These are phyloP conservation scores for Earliella scabrosa DNA, from an alignment of 1,284 basidiomycete genomes.

Conservation along the genomic window DNA sequence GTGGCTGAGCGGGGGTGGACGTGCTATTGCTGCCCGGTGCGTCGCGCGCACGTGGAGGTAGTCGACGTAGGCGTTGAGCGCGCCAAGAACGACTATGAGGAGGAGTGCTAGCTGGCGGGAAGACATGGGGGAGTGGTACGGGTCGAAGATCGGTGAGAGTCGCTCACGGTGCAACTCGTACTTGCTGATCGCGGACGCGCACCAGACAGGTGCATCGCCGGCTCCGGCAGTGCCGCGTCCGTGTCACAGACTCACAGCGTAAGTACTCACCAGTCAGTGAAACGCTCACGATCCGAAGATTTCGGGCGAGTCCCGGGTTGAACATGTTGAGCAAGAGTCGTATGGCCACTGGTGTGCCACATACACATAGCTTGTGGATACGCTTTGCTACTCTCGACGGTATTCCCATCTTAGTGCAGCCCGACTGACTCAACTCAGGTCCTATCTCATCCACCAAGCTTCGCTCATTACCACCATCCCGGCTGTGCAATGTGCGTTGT, in stretches of 20 bases:
- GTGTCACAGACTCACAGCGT: background rate
- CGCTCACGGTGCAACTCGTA: background rate
- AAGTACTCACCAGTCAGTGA: no score
- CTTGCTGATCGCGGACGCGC: background rate
- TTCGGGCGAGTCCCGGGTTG: no score
- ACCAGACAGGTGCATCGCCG: background rate
- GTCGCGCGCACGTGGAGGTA: slow-evolving; percentile 16
- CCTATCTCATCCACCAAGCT: background rate
- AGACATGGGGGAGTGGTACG: slow-evolving; percentile 7
- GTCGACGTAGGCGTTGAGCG: slow-evolving; percentile 17
- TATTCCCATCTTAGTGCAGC: no score
- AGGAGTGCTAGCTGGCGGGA: slow-evolving; percentile 5
- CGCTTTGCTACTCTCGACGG: no score
- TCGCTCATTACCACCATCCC: background rate
- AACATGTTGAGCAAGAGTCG: no score
- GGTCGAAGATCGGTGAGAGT: background rate
- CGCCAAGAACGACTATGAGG: slow-evolving; percentile 7
- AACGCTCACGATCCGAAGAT: background rate
- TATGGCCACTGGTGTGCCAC: no score
- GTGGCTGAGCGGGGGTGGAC: slow-evolving; percentile 13
- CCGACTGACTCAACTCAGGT: background rate
- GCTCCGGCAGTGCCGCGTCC: background rate
- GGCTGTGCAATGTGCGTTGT: no score
- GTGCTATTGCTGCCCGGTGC: slow-evolving; percentile 6
- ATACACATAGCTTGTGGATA: no score